Percentiles rank a stretch among this genome's conserved stretches.
These are phyloP conservation scores for Microdochium trichocladiopsis DNA, from an alignment of 2,329 filamentous ascomycete genomes.

Conservation along the genomic window DNA sequence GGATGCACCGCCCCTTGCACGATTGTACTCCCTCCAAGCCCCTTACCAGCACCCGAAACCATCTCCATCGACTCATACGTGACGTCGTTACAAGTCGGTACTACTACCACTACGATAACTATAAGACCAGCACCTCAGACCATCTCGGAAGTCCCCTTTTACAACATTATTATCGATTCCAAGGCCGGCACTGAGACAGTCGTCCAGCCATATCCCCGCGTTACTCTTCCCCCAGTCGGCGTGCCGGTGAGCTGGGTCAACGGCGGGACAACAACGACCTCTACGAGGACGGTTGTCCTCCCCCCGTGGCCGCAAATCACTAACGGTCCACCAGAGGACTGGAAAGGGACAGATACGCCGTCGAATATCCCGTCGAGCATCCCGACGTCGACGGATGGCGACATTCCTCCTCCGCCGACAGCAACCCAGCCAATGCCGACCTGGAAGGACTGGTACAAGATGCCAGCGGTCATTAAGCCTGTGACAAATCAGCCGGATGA, in stretches of 20 bases:
- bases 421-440: not conserved
- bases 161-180: not conserved
- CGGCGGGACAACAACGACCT: not conserved
- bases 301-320: constrained; percentile 3
- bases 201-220: constrained; percentile 1
- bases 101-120: constrained; percentile 2
- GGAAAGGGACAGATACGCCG: not conserved
- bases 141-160: not conserved
- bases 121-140: not conserved
- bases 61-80: constrained; percentile 2
- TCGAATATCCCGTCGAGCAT: no score
- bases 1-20: constrained; percentile 2
- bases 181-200: not conserved
- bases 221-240: not conserved
- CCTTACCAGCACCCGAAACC: not conserved
- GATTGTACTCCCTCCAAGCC: constrained; percentile 3
- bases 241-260: not conserved
- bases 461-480: not conserved
- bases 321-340: not conserved
- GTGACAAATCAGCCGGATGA: not conserved
- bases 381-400: not conserved
- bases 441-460: not conserved
- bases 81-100: constrained; percentile 3
- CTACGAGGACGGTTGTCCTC: constrained; percentile 1
- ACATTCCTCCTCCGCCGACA: not conserved